Evolutionary conservation across 441 rosid species (phyloP).

Genomic region (Syzygium malaccense): DNA sequence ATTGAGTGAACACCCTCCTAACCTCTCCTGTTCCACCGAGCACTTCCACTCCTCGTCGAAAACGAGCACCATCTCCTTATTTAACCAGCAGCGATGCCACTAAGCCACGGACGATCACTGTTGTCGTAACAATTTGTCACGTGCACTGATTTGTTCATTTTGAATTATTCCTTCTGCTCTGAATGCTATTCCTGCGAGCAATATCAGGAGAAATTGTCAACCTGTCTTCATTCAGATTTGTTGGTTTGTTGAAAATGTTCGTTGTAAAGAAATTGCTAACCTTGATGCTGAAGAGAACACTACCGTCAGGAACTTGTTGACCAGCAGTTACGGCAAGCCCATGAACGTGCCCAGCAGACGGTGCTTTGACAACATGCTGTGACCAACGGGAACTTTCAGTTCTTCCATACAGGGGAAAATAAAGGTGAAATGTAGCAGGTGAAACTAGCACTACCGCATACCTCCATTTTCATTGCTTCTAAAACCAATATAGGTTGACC

Average conservation of each 20-base stretch:
- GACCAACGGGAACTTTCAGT: background rate
- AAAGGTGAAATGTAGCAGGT: background rate
- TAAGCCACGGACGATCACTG: background rate
- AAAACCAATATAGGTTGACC: conserved; percentile 80
- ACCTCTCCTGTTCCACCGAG: background rate
- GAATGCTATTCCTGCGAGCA: background rate
- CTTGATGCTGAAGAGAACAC: conserved; percentile 70
- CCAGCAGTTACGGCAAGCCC: conserved; percentile 70
- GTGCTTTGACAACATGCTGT: conserved; percentile 90
- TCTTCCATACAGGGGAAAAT: background rate
- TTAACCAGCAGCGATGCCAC: background rate
- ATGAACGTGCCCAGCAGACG: conserved; percentile 50
- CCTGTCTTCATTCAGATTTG: background rate
- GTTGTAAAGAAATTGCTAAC: conserved; percentile 23
- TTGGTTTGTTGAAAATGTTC: background rate
- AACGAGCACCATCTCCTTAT: background rate
- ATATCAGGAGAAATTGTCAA: background rate
- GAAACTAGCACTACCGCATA: conserved; percentile 12
- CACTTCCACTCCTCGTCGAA: background rate
- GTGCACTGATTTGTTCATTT: background rate
- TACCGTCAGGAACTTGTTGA: conserved; percentile 70
- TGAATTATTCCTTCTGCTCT: background rate
- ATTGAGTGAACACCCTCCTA: background rate
- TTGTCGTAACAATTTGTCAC: background rate
- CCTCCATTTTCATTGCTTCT: conserved; percentile 99